Evolutionary conservation across 495 filamentous ascomycete genomes (phyloP), one percentile per base, ranked within the genome.

Genomic region (Neurospora sp.): DNA sequence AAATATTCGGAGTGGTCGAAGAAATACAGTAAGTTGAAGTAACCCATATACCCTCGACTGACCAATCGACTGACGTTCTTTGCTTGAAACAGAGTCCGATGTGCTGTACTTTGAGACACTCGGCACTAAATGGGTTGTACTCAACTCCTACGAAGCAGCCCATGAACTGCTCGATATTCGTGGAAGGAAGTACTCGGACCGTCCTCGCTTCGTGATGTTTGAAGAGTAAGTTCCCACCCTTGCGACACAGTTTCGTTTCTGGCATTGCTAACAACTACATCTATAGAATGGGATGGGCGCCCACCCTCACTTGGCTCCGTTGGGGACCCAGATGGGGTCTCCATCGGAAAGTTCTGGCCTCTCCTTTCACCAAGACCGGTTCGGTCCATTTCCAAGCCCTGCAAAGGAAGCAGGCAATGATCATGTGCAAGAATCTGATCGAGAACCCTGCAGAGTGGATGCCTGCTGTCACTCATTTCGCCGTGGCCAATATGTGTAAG

Each of bases 181-280:
- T 4, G 84, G 84, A 1, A 79, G 81, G 16, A 83, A 82, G 72
- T 85, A 86, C 44, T 78, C 80, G 9, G 84, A 86, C 74, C 77
- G 84, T 14, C 84, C 84, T 1, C 78, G 80, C 40, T 86, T 86
- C 72, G 82, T 88, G 62, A 78, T 87, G 70, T 86, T 86, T 71
- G 86, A 87, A 70, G 82, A 81, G 78, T 81, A 73, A 39, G 78
- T 66, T 59, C 48, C 9, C 27, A 23, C 11, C 12, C 66, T 18
- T 37, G 3, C 8, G n/a, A 3, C 12, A 12, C 8, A 10, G 66
- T 35, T 8, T 9, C 12, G 5, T 35, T 18, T 35, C 7, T 5
- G 5, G 66, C 35, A 37, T 70, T 27, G n/a, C 69, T 42, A 20
- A 39, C 35, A 18, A 35, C 3, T 2, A 40, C 11, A 35, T 31